These are phyloP conservation scores for Brachypodium distachyon DNA, from an alignment of 202 grass and related monocot genomes.

Conservation along the genomic window DNA sequence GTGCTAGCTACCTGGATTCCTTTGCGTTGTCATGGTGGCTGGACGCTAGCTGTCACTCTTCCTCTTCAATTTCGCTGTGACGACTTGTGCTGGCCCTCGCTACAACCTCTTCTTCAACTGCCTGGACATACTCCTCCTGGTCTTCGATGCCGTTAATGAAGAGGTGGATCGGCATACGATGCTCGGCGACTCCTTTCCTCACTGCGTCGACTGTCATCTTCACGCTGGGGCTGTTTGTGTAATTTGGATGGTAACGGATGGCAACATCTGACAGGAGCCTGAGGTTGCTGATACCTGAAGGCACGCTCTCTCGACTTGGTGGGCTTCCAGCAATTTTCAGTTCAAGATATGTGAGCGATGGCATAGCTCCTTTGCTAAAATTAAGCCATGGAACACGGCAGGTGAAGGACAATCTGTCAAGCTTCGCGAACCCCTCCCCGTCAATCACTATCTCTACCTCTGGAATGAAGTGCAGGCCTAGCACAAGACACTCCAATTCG, in stretches of 20 bases:
- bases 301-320: neutral
- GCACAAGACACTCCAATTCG: neutral
- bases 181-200: neutral
- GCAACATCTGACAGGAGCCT: neutral
- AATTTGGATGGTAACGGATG: neutral
- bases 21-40: too few relatives aligned
- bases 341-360: neutral
- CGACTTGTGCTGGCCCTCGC: too few relatives aligned
- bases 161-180: neutral
- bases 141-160: too few relatives aligned
- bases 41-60: too few relatives aligned
- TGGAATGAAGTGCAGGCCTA: conserved; percentile 11
- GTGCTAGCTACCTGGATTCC: too few relatives aligned
- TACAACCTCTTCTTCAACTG: too few relatives aligned
- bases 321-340: neutral
- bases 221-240: neutral
- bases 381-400: neutral
- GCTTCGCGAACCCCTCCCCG: neutral
- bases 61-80: too few relatives aligned
- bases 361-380: neutral
- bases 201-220: neutral
- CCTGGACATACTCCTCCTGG: too few relatives aligned
- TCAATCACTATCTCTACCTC: neutral
- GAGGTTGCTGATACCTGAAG: neutral
- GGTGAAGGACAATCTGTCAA: neutral